Evolutionary conservation across 2,329 filamentous ascomycete genomes (phyloP).

Genomic region (Fusarium graminum): DNA sequence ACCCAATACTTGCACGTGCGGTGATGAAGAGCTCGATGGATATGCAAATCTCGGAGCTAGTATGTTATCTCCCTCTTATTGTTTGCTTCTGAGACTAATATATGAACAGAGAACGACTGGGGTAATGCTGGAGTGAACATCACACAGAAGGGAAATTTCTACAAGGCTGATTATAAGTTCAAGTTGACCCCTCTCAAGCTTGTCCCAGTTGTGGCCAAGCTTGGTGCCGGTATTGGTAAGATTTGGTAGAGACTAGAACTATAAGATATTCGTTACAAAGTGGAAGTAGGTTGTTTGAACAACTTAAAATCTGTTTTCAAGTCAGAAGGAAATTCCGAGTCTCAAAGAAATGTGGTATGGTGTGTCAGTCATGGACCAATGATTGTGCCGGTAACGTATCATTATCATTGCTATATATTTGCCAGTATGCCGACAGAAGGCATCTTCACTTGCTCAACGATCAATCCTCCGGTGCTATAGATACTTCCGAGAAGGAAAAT

Average conservation of each 20-base stretch:
- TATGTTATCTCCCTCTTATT: constrained; percentile 48
- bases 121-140: constrained; percentile 64
- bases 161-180: constrained; percentile 62
- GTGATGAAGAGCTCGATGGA: constrained; percentile 67
- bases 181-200: constrained; percentile 60
- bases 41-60: constrained; percentile 66
- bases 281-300: no score
- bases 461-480: no score
- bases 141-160: constrained; percentile 64
- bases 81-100: constrained; percentile 47
- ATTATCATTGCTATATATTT: no score
- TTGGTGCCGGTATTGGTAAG: constrained; percentile 62
- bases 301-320: no score
- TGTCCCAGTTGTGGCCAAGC: constrained; percentile 58
- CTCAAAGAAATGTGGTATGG: no score
- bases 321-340: no score
- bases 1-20: constrained; percentile 66
- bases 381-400: no score
- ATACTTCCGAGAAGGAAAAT: no score
- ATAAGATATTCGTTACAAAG: background rate
- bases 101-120: constrained; percentile 58
- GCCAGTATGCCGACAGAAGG: no score
- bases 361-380: no score
- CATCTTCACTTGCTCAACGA: no score
- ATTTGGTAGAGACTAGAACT: constrained; percentile 38